phyloP scores from a whole-genome alignment of 192 early-diverging fungal genomes.

The Coemansia reversa region DNA sequence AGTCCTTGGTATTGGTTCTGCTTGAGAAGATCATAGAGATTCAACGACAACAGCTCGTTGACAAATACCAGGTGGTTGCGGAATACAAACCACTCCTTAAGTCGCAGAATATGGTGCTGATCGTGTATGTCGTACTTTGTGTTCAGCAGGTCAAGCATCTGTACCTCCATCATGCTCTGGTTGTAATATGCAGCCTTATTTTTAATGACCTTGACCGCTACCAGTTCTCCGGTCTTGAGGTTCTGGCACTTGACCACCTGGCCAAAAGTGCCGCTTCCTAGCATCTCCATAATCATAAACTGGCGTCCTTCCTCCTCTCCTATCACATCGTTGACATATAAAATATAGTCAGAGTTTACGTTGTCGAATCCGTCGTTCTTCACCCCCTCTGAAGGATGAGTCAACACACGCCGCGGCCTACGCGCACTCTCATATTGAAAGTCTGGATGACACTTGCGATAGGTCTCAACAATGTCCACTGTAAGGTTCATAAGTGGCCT shows the following conservation, averaged over 20 bases:
- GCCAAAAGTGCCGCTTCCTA: constrained; percentile 97
- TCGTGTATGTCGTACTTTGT: constrained; percentile 82
- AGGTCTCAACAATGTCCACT: constrained; percentile 67
- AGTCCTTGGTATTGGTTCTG: constrained; percentile 96
- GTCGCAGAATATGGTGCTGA: constrained; percentile 84
- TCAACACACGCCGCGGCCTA: constrained; percentile 88
- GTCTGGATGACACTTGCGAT: constrained; percentile 74
- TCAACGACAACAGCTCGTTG: constrained; percentile 96
- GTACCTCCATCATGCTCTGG: constrained; percentile 96
- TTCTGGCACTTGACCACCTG: constrained; percentile 97
- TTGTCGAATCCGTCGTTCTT: constrained; percentile 95
- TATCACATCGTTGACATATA: constrained; percentile 96
- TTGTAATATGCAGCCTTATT: constrained; percentile 97
- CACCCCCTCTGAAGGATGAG: constrained; percentile 87
- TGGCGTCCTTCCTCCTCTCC: constrained; percentile 85
- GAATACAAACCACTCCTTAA: constrained; percentile 92
- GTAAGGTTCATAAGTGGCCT: constrained; percentile 61
- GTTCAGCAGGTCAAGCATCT: constrained; percentile 91
- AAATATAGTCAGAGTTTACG: constrained; percentile 93
- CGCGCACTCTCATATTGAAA: constrained; percentile 76
- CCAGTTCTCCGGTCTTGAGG: constrained; percentile 84
- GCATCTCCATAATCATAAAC: constrained; percentile 90
- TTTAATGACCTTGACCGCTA: constrained; percentile 98
- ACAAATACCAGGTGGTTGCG: constrained; percentile 91
- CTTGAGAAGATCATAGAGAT: constrained; percentile 97